A percentile compares a stretch with the other conserved stretches of the same genome.
These are phyloP conservation scores for Suillus paluster DNA, from an alignment of 768 basidiomycete species.

Conservation along the genomic window DNA sequence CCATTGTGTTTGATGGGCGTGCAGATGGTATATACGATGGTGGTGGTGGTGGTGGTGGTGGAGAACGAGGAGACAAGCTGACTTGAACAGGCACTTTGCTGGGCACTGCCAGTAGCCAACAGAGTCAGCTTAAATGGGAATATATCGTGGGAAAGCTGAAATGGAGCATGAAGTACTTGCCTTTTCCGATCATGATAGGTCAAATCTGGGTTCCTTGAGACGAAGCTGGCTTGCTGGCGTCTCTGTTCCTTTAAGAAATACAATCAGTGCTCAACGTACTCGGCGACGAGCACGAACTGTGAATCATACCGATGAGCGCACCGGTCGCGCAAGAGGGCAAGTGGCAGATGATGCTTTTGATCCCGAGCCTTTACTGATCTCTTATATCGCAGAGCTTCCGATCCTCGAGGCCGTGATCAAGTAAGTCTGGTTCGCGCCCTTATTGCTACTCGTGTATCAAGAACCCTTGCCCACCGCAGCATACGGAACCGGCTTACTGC, in stretches of 20 bases:
- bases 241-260: constrained; percentile 6
- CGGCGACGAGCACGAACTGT: constrained; percentile 4
- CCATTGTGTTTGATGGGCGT: constrained; percentile 39
- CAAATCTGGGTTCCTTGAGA: constrained; percentile 2
- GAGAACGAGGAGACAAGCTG: constrained; percentile 17
- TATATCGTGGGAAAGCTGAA: constrained; percentile 39
- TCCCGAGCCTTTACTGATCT: constrained; percentile 19
- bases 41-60: constrained; percentile 13
- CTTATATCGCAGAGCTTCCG: constrained; percentile 70
- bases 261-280: constrained; percentile 6
- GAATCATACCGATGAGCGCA: constrained; percentile 52
- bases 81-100: constrained; percentile 8
- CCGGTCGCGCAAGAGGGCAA: constrained; percentile 83
- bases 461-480: constrained; percentile 47
- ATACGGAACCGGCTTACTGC: constrained; percentile 95
- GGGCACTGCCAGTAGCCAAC: constrained; percentile 21
- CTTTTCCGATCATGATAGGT: constrained; percentile 38
- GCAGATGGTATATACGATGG: constrained; percentile 8
- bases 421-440: constrained; percentile 46
- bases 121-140: constrained; percentile 25
- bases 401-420: constrained; percentile 95
- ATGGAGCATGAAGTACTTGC: constrained; percentile 19
- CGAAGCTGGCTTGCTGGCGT: not conserved
- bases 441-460: constrained; percentile 25
- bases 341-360: constrained; percentile 24